These are phyloP conservation scores for Millerozyma miso DNA, from an alignment of 805 yeast species.

Conservation along the genomic window DNA sequence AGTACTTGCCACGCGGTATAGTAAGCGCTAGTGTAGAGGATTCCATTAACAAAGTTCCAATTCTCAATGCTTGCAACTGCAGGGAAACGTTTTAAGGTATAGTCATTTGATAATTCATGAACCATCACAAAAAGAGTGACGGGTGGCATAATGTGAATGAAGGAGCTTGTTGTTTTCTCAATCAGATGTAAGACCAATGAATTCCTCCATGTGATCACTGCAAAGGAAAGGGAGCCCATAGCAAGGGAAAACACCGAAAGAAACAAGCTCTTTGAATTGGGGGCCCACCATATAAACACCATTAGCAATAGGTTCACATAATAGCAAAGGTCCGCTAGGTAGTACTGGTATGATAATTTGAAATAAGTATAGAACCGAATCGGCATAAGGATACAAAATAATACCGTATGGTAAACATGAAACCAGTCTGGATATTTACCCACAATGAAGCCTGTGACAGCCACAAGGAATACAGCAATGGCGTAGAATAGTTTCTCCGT, in stretches of 20 bases:
- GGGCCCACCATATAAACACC: conserved; percentile 77
- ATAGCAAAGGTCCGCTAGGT: conserved; percentile 89
- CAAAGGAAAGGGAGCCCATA: conserved; percentile 87
- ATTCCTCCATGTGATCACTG: conserved; percentile 94
- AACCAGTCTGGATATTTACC: conserved; percentile 76
- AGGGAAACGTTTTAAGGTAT: conserved; percentile 62
- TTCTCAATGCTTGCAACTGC: conserved; percentile 64
- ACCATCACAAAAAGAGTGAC: conserved; percentile 80
- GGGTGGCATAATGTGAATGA: conserved; percentile 90
- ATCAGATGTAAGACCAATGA: conserved; percentile 87
- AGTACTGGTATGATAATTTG: conserved; percentile 76
- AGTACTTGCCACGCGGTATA: conserved; percentile 87
- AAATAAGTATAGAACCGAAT: conserved; percentile 79
- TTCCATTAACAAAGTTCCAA: conserved; percentile 70
- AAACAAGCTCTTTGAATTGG: conserved; percentile 67
- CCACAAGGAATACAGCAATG: conserved; percentile 60
- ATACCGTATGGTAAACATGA: conserved; percentile 66
- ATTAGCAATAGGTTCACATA: conserved; percentile 74
- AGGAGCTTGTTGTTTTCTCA: conserved; percentile 88
- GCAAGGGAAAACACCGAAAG: conserved; percentile 82
- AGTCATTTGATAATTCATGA: conserved; percentile 61
- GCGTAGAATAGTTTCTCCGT: conserved; percentile 81
- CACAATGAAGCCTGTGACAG: conserved; percentile 67
- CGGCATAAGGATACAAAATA: conserved; percentile 69
- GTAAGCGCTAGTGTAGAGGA: conserved; percentile 73